phyloP scores from a whole-genome alignment of 345 rosid species.

The Populus ilicifolia region DNA sequence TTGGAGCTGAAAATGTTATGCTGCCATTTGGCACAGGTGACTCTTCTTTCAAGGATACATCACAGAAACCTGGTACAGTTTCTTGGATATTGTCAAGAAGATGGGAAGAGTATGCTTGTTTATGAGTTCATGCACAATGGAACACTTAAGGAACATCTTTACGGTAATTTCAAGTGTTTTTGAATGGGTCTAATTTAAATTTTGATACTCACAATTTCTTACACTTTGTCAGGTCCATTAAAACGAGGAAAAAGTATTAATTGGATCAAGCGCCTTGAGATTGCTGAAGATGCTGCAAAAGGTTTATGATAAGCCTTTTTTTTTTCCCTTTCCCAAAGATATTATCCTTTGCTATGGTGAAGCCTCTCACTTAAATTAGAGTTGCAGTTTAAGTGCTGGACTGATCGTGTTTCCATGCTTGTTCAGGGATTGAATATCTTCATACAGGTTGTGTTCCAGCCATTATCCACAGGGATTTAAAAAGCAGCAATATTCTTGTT shows the following conservation, averaged over 20 bases:
- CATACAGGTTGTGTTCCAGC: slow-evolving; percentile 97
- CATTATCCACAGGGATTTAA: slow-evolving; percentile 89
- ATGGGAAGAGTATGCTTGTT: slow-evolving; percentile 74
- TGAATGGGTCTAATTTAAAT: neutral
- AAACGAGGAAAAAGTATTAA: slow-evolving; percentile 53
- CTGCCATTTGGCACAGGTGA: slow-evolving; percentile 47
- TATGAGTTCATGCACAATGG: slow-evolving; percentile 98
- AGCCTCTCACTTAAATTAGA: neutral
- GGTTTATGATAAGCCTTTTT: slow-evolving; percentile 34
- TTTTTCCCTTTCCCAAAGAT: neutral
- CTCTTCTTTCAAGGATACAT: slow-evolving; percentile 96
- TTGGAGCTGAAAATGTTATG: slow-evolving; percentile 11
- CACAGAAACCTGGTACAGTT: slow-evolving; percentile 96
- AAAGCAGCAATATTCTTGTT: slow-evolving; percentile 91
- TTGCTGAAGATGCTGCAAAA: slow-evolving; percentile 96
- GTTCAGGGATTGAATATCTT: slow-evolving; percentile 90
- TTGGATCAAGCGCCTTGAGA: slow-evolving; percentile 94
- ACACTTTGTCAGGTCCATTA: slow-evolving; percentile 46
- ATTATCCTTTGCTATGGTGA: neutral
- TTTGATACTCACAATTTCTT: slow-evolving; percentile 1
- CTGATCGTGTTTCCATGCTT: slow-evolving; percentile 7
- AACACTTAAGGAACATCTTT: slow-evolving; percentile 97
- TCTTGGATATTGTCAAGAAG: slow-evolving; percentile 97
- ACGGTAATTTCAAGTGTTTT: slow-evolving; percentile 47
- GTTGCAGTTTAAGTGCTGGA: slow-evolving; percentile 7